phyloP scores from a whole-genome alignment of 257 asterid genomes.

The Coffea eugenioides region DNA sequence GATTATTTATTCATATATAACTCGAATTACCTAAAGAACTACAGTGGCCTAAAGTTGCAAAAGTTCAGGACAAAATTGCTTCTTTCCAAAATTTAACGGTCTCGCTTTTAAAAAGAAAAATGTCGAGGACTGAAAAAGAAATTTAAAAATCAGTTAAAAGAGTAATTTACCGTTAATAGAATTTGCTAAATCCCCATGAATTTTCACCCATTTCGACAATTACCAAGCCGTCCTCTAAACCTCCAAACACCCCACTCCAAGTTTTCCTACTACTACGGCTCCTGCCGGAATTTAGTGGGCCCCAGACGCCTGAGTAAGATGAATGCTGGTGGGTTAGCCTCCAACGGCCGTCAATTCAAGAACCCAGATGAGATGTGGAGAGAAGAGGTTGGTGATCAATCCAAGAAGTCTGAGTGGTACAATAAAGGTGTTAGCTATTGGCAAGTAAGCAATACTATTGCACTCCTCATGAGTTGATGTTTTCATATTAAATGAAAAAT shows the following conservation, averaged over 20 bases:
- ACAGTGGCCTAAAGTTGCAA: no score
- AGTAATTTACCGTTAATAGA: no score
- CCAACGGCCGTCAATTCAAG: conserved; percentile 69
- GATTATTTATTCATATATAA: no score
- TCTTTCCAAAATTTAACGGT: no score
- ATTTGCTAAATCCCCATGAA: neutral
- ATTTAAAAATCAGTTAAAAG: no score
- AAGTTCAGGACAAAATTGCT: no score
- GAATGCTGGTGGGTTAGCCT: conserved; percentile 63
- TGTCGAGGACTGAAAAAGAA: no score
- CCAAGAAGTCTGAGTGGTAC: conserved; percentile 80
- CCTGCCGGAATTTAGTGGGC: neutral
- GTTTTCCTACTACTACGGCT: neutral
- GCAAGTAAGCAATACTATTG: conserved; percentile 44
- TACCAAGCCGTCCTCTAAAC: neutral
- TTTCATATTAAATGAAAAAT: neutral
- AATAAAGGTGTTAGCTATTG: conserved; percentile 75
- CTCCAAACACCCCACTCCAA: neutral
- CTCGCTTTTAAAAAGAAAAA: no score
- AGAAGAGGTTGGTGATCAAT: conserved; percentile 75
- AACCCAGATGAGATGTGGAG: conserved; percentile 92
- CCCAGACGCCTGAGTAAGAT: conserved; percentile 22
- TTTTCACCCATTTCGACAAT: neutral
- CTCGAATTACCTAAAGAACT: no score
- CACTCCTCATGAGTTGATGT: neutral